Evolutionary conservation across 2,329 filamentous ascomycete species (phyloP).

Genomic region (Ceratocystis destructans): DNA sequence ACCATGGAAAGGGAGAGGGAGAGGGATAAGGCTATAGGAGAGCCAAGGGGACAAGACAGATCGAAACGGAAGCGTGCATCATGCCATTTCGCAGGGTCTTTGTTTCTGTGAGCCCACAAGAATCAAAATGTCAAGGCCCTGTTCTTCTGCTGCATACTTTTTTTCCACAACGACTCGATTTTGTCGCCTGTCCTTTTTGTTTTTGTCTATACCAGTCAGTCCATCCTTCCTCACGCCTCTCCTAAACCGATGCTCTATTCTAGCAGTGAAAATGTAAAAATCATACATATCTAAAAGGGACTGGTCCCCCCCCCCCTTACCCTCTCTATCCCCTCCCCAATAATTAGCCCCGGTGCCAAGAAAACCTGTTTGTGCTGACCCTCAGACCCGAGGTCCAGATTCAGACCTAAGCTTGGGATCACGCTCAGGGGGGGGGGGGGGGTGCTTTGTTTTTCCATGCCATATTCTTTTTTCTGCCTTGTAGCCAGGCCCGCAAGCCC

Average conservation of each 20-base stretch:
- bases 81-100: no score
- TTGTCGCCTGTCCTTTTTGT: no score
- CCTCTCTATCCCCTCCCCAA: background rate
- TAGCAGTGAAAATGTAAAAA: no score
- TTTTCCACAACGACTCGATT: no score
- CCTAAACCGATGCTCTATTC: no score
- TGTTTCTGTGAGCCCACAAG: no score
- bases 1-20: background rate
- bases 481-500: background rate
- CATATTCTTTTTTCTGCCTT: background rate
- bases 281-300: no score
- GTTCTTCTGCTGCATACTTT: no score
- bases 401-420: background rate
- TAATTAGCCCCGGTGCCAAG: background rate
- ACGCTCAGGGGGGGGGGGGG: background rate
- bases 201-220: no score
- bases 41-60: background rate
- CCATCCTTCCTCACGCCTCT: no score
- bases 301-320: background rate
- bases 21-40: background rate
- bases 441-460: background rate
- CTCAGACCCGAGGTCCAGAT: background rate
- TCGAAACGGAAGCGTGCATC: no score
- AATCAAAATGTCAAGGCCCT: no score
- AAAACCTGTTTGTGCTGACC: conserved; percentile 1